A percentile compares a stretch with the other conserved stretches of the same genome.
Conservation (phyloP, 495 filamentous ascomycete genomes). For the Penicillium dipodomyicola region DNA sequence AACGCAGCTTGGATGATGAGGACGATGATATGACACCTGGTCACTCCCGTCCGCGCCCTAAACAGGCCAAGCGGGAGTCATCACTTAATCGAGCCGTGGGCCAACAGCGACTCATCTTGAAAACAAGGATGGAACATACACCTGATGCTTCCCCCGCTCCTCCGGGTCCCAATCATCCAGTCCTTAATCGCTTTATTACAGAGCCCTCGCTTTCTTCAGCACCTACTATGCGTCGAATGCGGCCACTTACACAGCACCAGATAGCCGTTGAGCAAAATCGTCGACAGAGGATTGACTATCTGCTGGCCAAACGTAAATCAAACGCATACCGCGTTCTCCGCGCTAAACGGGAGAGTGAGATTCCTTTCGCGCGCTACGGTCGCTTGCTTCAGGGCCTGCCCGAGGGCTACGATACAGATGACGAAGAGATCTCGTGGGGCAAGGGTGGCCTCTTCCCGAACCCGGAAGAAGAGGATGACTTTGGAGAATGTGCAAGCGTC, state of each 20-base stretch:
- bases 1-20: conserved; percentile 35
- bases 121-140: conserved; percentile 49
- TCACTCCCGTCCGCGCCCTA: conserved; percentile 35
- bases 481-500: conserved; percentile 72
- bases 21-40: conserved; percentile 41
- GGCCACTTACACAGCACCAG: conserved; percentile 90
- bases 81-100: conserved; percentile 37
- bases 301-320: conserved; percentile 69
- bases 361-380: conserved; percentile 62
- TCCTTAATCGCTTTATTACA: conserved; percentile 48
- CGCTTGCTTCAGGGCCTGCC: conserved; percentile 63
- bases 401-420: conserved; percentile 77
- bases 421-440: conserved; percentile 62
- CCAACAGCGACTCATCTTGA: conserved; percentile 48
- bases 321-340: conserved; percentile 61
- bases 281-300: conserved; percentile 81
- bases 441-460: conserved; percentile 67
- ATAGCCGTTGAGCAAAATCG: conserved; percentile 88
- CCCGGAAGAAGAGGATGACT: conserved; percentile 67
- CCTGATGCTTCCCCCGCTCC: conserved; percentile 51
- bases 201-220: conserved; percentile 36
- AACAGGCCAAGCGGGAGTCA: conserved; percentile 39
- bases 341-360: conserved; percentile 57
- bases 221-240: conserved; percentile 54
- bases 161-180: conserved; percentile 46